Evolutionary conservation across 1,139 yeast genomes (phyloP).

Genomic region (Eremothecium cymbalariae): DNA sequence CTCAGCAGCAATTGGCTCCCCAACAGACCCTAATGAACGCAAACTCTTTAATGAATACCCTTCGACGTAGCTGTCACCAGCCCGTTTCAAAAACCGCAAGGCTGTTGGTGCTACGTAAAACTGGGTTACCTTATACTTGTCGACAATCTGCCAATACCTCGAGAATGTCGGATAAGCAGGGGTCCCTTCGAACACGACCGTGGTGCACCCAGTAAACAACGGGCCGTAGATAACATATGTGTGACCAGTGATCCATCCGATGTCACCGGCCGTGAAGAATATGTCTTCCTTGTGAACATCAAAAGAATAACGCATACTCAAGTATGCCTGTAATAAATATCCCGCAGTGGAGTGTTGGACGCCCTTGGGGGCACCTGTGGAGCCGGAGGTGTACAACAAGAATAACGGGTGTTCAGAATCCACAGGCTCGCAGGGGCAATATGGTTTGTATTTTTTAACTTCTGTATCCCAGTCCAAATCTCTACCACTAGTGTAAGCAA

Average conservation of each 20-base stretch:
- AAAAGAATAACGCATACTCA: slow-evolving; percentile 67
- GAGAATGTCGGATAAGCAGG: slow-evolving; percentile 77
- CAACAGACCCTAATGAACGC: slow-evolving; percentile 76
- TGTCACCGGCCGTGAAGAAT: slow-evolving; percentile 78
- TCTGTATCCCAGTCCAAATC: slow-evolving; percentile 84
- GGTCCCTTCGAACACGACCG: slow-evolving; percentile 79
- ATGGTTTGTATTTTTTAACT: slow-evolving; percentile 61
- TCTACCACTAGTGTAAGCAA: slow-evolving; percentile 50
- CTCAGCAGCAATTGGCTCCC: slow-evolving; percentile 89
- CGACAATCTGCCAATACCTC: slow-evolving; percentile 79
- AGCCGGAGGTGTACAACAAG: slow-evolving; percentile 90
- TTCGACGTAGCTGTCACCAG: slow-evolving; percentile 63
- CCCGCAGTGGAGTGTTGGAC: slow-evolving; percentile 85
- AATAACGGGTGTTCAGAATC: slow-evolving; percentile 89
- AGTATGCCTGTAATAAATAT: slow-evolving; percentile 59
- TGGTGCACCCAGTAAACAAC: slow-evolving; percentile 65
- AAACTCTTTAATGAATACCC: slow-evolving; percentile 56
- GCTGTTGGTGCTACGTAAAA: slow-evolving; percentile 92
- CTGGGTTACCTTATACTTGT: slow-evolving; percentile 67
- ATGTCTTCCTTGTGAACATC: slow-evolving; percentile 67
- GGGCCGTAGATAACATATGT: slow-evolving; percentile 81
- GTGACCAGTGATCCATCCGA: slow-evolving; percentile 88
- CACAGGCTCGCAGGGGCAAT: slow-evolving; percentile 80
- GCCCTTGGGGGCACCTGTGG: slow-evolving; percentile 97
- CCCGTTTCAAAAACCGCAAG: slow-evolving; percentile 70